Percentiles rank a stretch among this genome's conserved stretches.
Conservation (phyloP, 2,329 filamentous ascomycete genomes). For the Parastagonospora nodorum region DNA sequence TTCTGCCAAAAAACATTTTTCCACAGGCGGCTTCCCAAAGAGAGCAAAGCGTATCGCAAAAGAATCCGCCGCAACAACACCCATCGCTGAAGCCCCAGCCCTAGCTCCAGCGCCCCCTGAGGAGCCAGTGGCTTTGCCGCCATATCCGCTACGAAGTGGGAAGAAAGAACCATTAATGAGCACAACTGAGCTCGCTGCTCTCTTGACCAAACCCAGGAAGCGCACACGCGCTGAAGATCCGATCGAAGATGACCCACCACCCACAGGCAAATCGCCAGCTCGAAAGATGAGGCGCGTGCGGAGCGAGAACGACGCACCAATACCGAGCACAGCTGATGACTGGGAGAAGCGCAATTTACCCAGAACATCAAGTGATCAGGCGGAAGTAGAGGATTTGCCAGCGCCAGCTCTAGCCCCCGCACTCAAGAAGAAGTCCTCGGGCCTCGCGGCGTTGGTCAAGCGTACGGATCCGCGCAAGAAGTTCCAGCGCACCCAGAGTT, state of each 20-base stretch:
- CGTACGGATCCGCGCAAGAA: conserved; percentile 38
- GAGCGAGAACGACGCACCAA: conserved; percentile 40
- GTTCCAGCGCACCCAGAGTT: conserved; percentile 34
- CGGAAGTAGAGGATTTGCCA: background rate
- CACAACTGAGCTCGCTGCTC: conserved; percentile 33
- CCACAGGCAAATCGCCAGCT: conserved; percentile 9
- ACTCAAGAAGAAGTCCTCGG: conserved; percentile 20
- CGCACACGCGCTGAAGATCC: conserved; percentile 17
- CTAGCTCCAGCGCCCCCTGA: conserved; percentile 6
- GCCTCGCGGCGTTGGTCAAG: conserved; percentile 34
- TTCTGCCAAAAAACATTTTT: conserved; percentile 21
- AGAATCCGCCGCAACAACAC: background rate
- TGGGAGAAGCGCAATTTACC: conserved; percentile 38
- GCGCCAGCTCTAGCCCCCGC: conserved; percentile 1
- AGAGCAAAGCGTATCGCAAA: conserved; percentile 15
- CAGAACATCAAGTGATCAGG: conserved; percentile 3
- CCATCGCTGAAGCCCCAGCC: background rate
- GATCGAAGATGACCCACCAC: conserved; percentile 25
- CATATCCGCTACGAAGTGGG: conserved; percentile 22
- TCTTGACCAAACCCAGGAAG: conserved; percentile 26
- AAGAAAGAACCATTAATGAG: conserved; percentile 31
- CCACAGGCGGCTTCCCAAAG: conserved; percentile 36
- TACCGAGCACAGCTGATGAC: conserved; percentile 31
- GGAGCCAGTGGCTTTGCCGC: conserved; percentile 18
- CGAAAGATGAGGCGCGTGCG: conserved; percentile 33